phyloP scores from a whole-genome alignment of 129 eudicot species.

The Deinandra increscens region DNA sequence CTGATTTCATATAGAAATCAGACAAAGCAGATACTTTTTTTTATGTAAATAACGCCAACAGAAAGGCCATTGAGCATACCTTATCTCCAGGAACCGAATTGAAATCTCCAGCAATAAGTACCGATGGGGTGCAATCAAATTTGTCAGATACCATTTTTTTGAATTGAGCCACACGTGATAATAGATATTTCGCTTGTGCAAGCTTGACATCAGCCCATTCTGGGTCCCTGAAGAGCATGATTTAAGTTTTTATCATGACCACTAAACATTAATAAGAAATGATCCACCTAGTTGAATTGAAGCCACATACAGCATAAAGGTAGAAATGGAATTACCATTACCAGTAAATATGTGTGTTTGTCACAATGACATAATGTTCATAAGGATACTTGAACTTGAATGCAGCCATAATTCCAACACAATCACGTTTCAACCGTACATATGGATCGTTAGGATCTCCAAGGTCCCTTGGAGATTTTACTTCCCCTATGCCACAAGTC shows the following conservation, averaged over 20 bases:
- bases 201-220: constrained; percentile 91
- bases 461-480: constrained; percentile 35
- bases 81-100: constrained; percentile 90
- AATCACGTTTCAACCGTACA: constrained; percentile 86
- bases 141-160: constrained; percentile 45
- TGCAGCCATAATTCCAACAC: constrained; percentile 92
- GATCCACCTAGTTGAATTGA: not conserved
- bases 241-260: not conserved
- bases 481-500: constrained; percentile 27
- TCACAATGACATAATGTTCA: constrained; percentile 61
- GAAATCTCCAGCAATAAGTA: constrained; percentile 88
- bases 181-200: constrained; percentile 79
- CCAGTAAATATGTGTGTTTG: constrained; percentile 90
- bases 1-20: not conserved
- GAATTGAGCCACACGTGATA: constrained; percentile 61
- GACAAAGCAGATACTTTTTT: not conserved
- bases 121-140: constrained; percentile 67
- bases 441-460: constrained; percentile 83
- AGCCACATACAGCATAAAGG: constrained; percentile 6
- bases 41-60: not conserved
- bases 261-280: not conserved
- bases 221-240: constrained; percentile 68
- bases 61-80: constrained; percentile 38
- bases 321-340: constrained; percentile 30
- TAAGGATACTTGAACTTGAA: constrained; percentile 66